phyloP scores from a whole-genome alignment of 164 flowering plant species.

The Vitis labrusca region DNA sequence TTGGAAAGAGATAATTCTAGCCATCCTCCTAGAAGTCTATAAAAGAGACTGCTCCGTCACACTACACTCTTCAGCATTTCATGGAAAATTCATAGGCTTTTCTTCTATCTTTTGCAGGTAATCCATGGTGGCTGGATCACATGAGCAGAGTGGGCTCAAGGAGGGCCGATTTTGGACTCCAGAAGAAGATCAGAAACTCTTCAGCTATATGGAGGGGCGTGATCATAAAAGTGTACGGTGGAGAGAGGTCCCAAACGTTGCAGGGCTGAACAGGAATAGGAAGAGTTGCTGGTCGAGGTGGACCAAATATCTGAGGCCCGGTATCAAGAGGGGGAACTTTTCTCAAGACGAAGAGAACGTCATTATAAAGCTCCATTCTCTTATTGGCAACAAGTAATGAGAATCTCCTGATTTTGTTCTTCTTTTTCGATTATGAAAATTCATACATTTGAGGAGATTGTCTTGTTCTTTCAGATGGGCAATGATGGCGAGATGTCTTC shows the following conservation, averaged over 20 bases:
- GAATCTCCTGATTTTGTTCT: not conserved
- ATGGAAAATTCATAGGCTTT: too few species aligned
- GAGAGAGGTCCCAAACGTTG: not conserved
- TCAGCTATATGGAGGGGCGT: not conserved
- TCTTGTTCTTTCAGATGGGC: not conserved
- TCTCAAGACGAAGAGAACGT: not conserved
- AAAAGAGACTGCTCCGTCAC: too few species aligned
- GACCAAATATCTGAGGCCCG: not conserved
- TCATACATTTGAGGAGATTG: not conserved
- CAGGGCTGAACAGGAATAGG: constrained; percentile 1
- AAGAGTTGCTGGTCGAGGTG: not conserved
- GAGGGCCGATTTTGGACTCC: not conserved
- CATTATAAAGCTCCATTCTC: not conserved
- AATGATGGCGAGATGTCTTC: not conserved
- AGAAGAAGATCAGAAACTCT: not conserved
- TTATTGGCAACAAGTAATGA: not conserved
- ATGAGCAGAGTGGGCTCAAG: constrained; percentile 1
- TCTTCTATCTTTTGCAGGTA: too few species aligned
- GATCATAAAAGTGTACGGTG: not conserved
- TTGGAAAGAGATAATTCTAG: too few species aligned
- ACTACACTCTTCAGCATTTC: too few species aligned
- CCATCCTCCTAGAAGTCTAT: too few species aligned
- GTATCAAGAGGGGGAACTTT: not conserved
- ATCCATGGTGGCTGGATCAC: too few species aligned
- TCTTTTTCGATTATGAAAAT: not conserved